Conservation (phyloP, 2,329 filamentous ascomycete species). For the Graphilbum ipis-grandicollis region DNA sequence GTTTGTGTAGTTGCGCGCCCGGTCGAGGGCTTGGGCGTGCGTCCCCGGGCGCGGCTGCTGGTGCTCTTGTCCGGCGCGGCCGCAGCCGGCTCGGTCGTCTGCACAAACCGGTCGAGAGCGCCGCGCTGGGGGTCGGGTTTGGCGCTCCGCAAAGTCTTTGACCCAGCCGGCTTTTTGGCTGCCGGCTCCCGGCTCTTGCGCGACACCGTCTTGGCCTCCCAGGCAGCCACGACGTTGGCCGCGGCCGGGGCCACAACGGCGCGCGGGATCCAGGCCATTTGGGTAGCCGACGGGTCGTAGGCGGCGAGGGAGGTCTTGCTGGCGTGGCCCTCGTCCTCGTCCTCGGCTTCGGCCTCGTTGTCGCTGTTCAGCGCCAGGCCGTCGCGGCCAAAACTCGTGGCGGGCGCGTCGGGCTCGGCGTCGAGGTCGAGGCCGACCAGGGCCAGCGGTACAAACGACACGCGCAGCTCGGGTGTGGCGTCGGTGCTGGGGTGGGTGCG, state of each 20-base stretch:
- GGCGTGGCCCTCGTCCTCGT: slow-evolving; percentile 10
- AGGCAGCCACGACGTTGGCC: slow-evolving; percentile 47
- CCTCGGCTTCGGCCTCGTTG: slow-evolving; percentile 28
- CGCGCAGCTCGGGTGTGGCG: slow-evolving; percentile 55
- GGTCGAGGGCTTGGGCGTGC: too few relatives aligned
- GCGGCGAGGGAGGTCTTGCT: slow-evolving; percentile 5
- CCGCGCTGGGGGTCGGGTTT: slow-evolving; percentile 9
- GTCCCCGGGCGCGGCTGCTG: neutral
- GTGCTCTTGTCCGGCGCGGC: neutral
- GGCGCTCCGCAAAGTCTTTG: slow-evolving; percentile 1
- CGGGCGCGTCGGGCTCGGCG: slow-evolving; percentile 33
- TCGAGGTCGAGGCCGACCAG: slow-evolving; percentile 65
- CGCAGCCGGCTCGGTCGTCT: slow-evolving; percentile 15
- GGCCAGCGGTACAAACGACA: slow-evolving; percentile 60
- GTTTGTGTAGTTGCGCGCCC: too few relatives aligned
- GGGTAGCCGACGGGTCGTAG: slow-evolving; percentile 51
- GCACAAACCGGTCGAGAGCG: slow-evolving; percentile 21
- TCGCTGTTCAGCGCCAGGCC: slow-evolving; percentile 47
- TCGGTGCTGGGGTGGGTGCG: slow-evolving; percentile 61
- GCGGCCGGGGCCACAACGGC: slow-evolving; percentile 45
- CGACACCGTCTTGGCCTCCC: slow-evolving; percentile 25
- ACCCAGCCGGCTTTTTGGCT: slow-evolving; percentile 8
- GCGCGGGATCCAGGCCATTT: slow-evolving; percentile 53
- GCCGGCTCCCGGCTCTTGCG: slow-evolving; percentile 13
- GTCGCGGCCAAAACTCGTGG: slow-evolving; percentile 29